Evolutionary conservation across 2,329 filamentous ascomycete species (phyloP), one percentile per base, ranked within the genome.

Genomic region (Eutypa lata): DNA sequence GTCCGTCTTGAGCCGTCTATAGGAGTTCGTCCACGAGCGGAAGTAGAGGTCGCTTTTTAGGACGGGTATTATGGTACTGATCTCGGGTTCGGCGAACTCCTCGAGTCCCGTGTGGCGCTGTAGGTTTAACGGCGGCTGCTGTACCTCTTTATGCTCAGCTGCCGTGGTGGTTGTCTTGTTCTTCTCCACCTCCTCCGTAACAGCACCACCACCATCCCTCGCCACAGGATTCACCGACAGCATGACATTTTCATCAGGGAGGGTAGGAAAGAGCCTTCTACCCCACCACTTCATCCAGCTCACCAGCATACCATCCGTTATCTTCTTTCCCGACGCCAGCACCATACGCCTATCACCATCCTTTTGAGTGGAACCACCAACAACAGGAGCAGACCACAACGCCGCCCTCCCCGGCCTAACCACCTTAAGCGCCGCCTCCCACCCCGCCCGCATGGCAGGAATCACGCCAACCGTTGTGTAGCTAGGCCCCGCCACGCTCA

Each of bases 401-500:
- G 48, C 19, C 3, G 40, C 40, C n/a, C 40, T 19, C 13, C 40
- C n/a, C 8, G 42, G 42, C 5, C 33, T 47, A n/a, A 71, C 65
- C n/a, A 74, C 63, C 38, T 70, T 67, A 57, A 66, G 58, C 3
- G 74, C 76, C n/a, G 73, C 59, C 43, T 79, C 76, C 53, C 67
- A 70, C 31, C 68, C 78, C n/a, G 79, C 74, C 52, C 81, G 76
- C 58, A 84, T 71, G 51, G 76, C 72, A 11, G 73, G 74, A 59
- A 80, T 68, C 44, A 80, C 76, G 44, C 82, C 82, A 35, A 82
- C 73, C 21, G 66, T 64, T 22, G 74, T 74, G 68, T 81, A 84
- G 49, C 79, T 81, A 37, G 79, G 76, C 3, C 81, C 81, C 0
- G 76, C 79, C 18, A 94, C 85, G 53, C 84, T 79, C 26, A 96